Base-by-base conservation (phyloP, 148 eudicot genomes). In the Diospyros lotus region DNA sequence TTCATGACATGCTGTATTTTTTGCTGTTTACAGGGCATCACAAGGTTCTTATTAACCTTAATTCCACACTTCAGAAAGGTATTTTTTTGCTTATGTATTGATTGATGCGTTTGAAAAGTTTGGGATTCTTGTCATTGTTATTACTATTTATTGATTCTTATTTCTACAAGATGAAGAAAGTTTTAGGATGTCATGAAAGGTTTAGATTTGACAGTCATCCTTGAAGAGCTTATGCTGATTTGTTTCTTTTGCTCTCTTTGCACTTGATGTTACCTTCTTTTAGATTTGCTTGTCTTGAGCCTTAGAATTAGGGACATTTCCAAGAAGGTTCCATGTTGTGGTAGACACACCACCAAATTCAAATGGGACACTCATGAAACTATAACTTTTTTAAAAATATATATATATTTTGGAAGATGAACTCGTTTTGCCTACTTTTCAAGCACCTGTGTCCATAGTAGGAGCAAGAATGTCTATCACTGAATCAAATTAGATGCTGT, bases 61-160 rank as follows among this genome's bases (percentile, higher is more conserved):
- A 90, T 95, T 74, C 98, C 98, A 38, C 84, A 92, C 79, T 95
- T 95, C 64, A 80, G 96, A 85, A 84, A 89, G 98, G 98, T 95
- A 71, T 41, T 82, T 3, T 51, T 68, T 41, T 53, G 14, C 17
- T 59, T 56, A 45, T 69, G 64, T 13, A 9, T 2, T 40, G 52
- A n/a, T 42, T 58, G 45, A 43, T 40, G 53, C 58, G 40, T 9
- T 5, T 72, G 28, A 15, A n/a, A 44, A 58, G 73, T 7, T 75
- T 64, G 45, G 15, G 28, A 1, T 14, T 73, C 28, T 12, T 9
- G 28, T 73, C 6, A 41, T 46, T 73, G 68, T 73, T 40, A 62
- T 50, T 3, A 38, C 76, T 73, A 28, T 15, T 72, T 11, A 5
- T 28, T 11, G 52, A 4, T 5, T 59, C 66, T 39, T 46, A 58